These are phyloP conservation scores for Dorcoceras hygrometricum DNA, from an alignment of 257 asterid genomes.

Conservation along the genomic window DNA sequence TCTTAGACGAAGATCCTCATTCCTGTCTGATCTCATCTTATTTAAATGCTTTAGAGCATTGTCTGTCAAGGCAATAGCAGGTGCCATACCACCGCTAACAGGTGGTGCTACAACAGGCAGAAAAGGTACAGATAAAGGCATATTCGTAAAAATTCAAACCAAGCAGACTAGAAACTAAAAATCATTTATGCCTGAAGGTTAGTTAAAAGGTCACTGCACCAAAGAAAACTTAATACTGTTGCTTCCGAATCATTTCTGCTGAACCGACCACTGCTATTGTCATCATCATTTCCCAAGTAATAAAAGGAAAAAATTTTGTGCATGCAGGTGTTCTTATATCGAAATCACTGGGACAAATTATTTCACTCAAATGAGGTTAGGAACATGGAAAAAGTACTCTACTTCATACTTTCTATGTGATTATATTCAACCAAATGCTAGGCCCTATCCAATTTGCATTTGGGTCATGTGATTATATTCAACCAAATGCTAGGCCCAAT, in stretches of 20 bases:
- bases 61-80: slow-evolving; percentile 78
- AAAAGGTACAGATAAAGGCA: slow-evolving; percentile 3
- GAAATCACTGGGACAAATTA: background rate
- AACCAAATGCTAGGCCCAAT: background rate
- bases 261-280: background rate
- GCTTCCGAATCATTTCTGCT: background rate
- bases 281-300: background rate
- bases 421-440: background rate
- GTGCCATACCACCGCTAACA: slow-evolving; percentile 59
- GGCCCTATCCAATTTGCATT: background rate
- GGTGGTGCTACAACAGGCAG: slow-evolving; percentile 51
- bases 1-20: slow-evolving; percentile 74
- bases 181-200: background rate
- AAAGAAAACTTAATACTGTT: background rate
- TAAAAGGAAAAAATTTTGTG: background rate
- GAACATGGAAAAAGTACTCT: no score
- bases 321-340: background rate
- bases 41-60: slow-evolving; percentile 72
- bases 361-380: background rate
- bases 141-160: background rate
- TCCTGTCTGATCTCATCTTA: slow-evolving; percentile 65
- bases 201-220: background rate
- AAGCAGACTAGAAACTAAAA: background rate
- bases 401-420: background rate
- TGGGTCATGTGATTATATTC: background rate